phyloP scores from a whole-genome alignment of 768 basidiomycete species.

The Tricholoma saponaceum region DNA sequence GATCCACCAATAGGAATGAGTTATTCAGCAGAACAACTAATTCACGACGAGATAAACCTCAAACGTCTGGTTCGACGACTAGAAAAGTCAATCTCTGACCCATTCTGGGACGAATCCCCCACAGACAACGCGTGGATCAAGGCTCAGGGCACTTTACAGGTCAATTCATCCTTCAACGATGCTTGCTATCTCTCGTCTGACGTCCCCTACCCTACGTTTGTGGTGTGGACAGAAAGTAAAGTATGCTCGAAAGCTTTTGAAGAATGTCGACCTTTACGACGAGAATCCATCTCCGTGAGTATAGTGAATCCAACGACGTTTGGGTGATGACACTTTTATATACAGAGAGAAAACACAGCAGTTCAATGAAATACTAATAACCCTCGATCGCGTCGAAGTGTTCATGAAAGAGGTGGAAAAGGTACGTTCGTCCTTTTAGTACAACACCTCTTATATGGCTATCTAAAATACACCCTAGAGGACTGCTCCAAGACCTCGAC shows the following conservation, averaged over 20 bases:
- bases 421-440: conserved; percentile 28
- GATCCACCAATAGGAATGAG: conserved; percentile 2
- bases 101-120: conserved; percentile 28
- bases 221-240: conserved; percentile 37
- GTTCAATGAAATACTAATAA: conserved; percentile 42
- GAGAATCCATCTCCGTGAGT: conserved; percentile 41
- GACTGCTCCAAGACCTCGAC: conserved; percentile 32
- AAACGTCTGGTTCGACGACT: conserved; percentile 55
- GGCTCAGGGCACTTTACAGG: conserved; percentile 54
- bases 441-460: neutral
- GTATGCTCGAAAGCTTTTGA: conserved; percentile 52
- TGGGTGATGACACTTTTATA: neutral
- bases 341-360: conserved; percentile 38
- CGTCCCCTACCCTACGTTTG: neutral
- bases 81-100: conserved; percentile 46
- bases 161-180: conserved; percentile 20
- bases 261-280: conserved; percentile 52
- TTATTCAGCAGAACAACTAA: conserved; percentile 7
- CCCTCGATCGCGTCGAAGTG: conserved; percentile 52
- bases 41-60: conserved; percentile 69
- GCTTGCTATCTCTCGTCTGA: neutral
- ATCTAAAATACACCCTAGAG: conserved; percentile 27
- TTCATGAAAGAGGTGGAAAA: conserved; percentile 49
- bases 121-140: conserved; percentile 46
- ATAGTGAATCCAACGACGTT: neutral